A percentile compares a stretch with the other conserved stretches of the same genome.
Evolutionary conservation across 768 basidiomycete species (phyloP).

Genomic region (Mrakia gelida): DNA sequence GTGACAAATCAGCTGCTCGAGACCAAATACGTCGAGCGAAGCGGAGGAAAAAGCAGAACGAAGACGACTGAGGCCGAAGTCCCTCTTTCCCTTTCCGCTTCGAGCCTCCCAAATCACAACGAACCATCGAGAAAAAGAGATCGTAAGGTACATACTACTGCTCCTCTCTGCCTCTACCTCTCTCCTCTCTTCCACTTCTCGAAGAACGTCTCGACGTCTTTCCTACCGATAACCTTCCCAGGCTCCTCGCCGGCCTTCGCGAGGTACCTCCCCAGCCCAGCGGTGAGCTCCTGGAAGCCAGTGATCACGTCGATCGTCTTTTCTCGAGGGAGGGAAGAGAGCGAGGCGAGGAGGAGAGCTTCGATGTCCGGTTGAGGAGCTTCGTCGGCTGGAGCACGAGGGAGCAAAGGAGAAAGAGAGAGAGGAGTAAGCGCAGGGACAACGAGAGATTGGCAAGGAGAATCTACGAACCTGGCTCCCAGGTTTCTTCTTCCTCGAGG

Average conservation of each 20-base stretch:
- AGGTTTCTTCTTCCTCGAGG: slow-evolving; percentile 14
- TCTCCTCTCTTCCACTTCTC: slow-evolving; percentile 11
- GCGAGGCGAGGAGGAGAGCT: background rate
- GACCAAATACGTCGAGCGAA: too few relatives aligned
- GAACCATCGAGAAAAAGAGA: too few relatives aligned
- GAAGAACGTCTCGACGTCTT: slow-evolving; percentile 11
- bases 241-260: too few relatives aligned
- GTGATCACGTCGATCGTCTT: background rate
- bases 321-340: slow-evolving; percentile 8
- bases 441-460: too few relatives aligned
- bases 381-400: background rate
- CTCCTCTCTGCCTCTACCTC: background rate
- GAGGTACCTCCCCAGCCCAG: background rate
- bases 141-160: too few relatives aligned
- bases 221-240: background rate
- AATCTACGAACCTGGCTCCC: background rate
- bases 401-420: background rate
- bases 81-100: too few relatives aligned
- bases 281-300: slow-evolving; percentile 4
- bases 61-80: too few relatives aligned
- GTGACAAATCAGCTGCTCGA: too few relatives aligned
- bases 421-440: background rate
- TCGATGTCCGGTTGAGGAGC: background rate
- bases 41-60: too few relatives aligned
- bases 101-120: too few relatives aligned